phyloP scores from a whole-genome alignment of 345 rosid species.

The Aquilaria yunnanensis region DNA sequence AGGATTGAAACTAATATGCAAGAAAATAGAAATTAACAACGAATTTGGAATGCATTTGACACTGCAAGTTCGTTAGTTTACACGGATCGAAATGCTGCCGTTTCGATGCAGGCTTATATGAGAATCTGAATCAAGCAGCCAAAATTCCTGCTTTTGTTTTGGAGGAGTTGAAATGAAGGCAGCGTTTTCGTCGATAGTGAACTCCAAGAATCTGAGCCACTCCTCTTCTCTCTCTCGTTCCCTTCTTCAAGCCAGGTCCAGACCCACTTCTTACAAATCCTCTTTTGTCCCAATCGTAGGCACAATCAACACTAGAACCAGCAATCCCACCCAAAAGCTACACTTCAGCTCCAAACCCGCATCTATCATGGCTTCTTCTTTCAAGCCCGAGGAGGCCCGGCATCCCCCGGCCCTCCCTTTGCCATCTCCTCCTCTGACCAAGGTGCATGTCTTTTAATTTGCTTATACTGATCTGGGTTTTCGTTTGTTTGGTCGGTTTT shows the following conservation, averaged over 20 bases:
- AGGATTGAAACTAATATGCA: too few relatives aligned
- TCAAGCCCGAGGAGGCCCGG: slow-evolving; percentile 77
- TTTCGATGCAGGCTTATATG: too few relatives aligned
- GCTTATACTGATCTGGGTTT: background rate
- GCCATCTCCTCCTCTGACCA: slow-evolving; percentile 65
- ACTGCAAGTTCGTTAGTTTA: too few relatives aligned
- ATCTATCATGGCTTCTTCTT: slow-evolving; percentile 54
- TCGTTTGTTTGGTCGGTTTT: background rate
- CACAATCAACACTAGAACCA: slow-evolving; percentile 12
- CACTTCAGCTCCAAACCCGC: slow-evolving; percentile 17
- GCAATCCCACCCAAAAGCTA: slow-evolving; percentile 9
- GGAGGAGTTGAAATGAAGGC: slow-evolving; percentile 38
- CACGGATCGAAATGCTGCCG: too few relatives aligned
- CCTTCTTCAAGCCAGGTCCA: background rate
- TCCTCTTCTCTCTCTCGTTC: slow-evolving; percentile 18
- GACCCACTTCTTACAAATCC: slow-evolving; percentile 15
- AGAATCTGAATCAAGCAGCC: too few relatives aligned
- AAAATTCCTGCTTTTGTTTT: background rate
- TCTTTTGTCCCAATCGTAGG: slow-evolving; percentile 9
- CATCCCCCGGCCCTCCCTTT: slow-evolving; percentile 68
- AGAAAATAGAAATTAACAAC: too few relatives aligned
- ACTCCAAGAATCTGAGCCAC: slow-evolving; percentile 25
- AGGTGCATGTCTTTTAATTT: slow-evolving; percentile 25
- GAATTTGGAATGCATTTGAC: too few relatives aligned
- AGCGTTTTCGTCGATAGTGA: slow-evolving; percentile 34